Percentiles rank a stretch among this genome's conserved stretches.
Evolutionary conservation across 176 grass and related monocot species (phyloP).

Genomic region (Carex littledalei): DNA sequence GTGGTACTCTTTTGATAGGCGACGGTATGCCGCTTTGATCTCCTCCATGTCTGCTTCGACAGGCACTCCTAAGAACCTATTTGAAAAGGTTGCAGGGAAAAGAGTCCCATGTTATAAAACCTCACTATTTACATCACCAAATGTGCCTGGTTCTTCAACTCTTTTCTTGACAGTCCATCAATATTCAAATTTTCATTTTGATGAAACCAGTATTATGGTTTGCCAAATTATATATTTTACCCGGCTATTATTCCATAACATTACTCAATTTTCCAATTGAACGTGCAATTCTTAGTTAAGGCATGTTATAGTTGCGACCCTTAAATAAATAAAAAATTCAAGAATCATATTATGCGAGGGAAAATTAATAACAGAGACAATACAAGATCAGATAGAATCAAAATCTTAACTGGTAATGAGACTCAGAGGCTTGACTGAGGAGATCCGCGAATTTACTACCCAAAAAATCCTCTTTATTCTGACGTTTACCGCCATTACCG

Average conservation of each 20-base stretch:
- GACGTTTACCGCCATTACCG: neutral
- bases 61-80: constrained; percentile 57
- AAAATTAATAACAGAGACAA: neutral
- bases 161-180: neutral
- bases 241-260: neutral
- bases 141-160: neutral
- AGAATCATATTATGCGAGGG: neutral
- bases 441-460: constrained; percentile 68
- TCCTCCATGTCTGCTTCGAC: constrained; percentile 73
- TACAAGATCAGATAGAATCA: neutral
- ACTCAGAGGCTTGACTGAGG: constrained; percentile 52
- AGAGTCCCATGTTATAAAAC: neutral
- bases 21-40: constrained; percentile 82
- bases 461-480: constrained; percentile 32
- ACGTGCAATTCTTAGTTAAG: neutral
- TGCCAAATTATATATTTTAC: neutral
- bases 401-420: constrained; percentile 72
- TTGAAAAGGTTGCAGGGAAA: neutral
- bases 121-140: neutral
- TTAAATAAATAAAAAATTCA: neutral
- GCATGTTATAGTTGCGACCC: neutral
- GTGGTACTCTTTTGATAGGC: constrained; percentile 95
- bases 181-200: neutral
- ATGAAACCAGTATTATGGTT: neutral
- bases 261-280: neutral